phyloP scores from a whole-genome alignment of 2,329 filamentous ascomycete species.

The Aaosphaeria arxii region DNA sequence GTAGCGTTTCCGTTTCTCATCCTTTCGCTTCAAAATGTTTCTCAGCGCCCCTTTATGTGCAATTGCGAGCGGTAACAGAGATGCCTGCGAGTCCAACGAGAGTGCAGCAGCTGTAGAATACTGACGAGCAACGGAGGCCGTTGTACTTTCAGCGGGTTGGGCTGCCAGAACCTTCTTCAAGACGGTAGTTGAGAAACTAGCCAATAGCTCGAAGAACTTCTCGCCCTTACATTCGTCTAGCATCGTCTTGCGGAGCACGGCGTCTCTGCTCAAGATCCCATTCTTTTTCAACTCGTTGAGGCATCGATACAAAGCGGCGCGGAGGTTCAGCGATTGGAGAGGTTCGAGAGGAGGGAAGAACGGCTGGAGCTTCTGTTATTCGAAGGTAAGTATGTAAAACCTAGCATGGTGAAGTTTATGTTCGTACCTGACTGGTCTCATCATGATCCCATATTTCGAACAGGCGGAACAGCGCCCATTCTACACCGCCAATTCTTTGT shows the following conservation, averaged over 20 bases:
- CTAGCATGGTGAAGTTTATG: background rate
- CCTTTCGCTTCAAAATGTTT: slow-evolving; percentile 58
- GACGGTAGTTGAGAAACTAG: slow-evolving; percentile 79
- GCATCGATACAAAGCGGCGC: slow-evolving; percentile 75
- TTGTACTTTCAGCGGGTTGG: slow-evolving; percentile 42
- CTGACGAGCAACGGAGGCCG: slow-evolving; percentile 46
- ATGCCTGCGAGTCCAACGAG: slow-evolving; percentile 28
- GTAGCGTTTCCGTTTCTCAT: slow-evolving; percentile 58
- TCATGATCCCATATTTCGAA: slow-evolving; percentile 80
- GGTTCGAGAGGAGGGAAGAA: slow-evolving; percentile 91
- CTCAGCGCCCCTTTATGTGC: slow-evolving; percentile 68
- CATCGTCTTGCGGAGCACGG: slow-evolving; percentile 87
- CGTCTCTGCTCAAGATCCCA: slow-evolving; percentile 75
- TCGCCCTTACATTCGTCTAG: slow-evolving; percentile 94
- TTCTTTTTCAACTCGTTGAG: slow-evolving; percentile 87
- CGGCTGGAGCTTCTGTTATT: slow-evolving; percentile 71
- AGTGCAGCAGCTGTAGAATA: slow-evolving; percentile 43
- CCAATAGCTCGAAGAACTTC: slow-evolving; percentile 80
- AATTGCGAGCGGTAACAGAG: slow-evolving; percentile 64
- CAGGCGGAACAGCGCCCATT: slow-evolving; percentile 88
- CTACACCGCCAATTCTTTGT: slow-evolving; percentile 74
- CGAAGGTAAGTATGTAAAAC: background rate
- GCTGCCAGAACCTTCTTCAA: slow-evolving; percentile 64
- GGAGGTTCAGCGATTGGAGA: slow-evolving; percentile 85
- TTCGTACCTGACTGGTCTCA: slow-evolving; percentile 66